Base-by-base conservation (phyloP, 1,284 basidiomycete species). In the Irpex rosettiformis region DNA sequence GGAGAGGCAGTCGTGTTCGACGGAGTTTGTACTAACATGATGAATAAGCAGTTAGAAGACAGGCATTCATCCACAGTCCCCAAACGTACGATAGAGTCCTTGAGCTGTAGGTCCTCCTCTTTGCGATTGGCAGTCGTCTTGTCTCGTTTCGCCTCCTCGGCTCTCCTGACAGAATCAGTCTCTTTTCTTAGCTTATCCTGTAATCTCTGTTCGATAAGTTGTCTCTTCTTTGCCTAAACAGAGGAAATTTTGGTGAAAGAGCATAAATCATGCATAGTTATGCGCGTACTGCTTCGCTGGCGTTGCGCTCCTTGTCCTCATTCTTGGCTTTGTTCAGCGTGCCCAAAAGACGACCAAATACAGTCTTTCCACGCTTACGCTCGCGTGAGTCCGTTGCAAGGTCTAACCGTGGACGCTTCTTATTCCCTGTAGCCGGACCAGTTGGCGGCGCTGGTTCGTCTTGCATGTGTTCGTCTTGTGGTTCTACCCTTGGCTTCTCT, bases 291-390 rank as follows among this genome's bases (percentile, higher is more conserved):
- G 89, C 89, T 65, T 91, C 89, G 72, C 88, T 89, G 33, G 85
- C 84, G 70, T 81, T 89, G 58, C 89, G 77, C 76, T 88, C 84
- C 69, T 88, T 86, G 70, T 90, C 89, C 77, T 91, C 89, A 65
- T 81, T 85, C 77, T 89, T 90, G 65, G 89, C 89, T 78, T 88
- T 89, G 75, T 87, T 89, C 62, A 92, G 80, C 64, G 89, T 92
- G 59, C 88, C 88, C 59, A 92, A 73, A 65, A 91, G 76, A 65
- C 91, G 77, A 65, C 89, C 89, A 76, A 92, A 89, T 85, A 91
- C 89, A 75, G 82, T 85, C 81, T 88, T 90, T 71, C 89, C 89
- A 67, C 88, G 86, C 75, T 88, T 91, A 66, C 87, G 81, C 72
- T 89, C 86, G 60, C 72, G 69, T 53, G 72, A 63, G 55, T 73